Evolutionary conservation across 331 rosid species (phyloP), one percentile per base, ranked within the genome.

Genomic region (Malus hybrid): DNA sequence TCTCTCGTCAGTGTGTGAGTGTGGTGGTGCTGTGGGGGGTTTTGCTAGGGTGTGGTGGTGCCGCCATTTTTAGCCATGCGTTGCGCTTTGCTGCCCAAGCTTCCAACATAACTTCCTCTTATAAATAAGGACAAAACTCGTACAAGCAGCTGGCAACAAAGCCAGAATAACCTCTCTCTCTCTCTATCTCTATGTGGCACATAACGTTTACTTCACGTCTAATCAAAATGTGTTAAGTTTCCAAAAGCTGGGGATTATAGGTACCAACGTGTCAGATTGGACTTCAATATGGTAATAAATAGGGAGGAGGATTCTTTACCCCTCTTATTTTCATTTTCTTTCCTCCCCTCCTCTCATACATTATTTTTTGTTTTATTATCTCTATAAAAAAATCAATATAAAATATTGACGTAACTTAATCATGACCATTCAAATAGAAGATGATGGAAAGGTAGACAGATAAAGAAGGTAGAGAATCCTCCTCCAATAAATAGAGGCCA

Each of bases 11-110:
- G 42, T 22, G 42, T 52, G 6, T 16, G 1, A 6, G 63, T 71
- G 16, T 28, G 46, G 13, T 48, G 57, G 28, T 12, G 67, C 33
- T 9, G 29, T 42, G 15, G 69, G 57, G 73, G 70, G 81, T 71
- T 69, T 66, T 67, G 87, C 48, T 76, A 73, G n/a, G 4, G 70
- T 22, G 68, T 44, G 70, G 80, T 66, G 42, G 81, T 76, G 78
- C 82, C 82, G 82, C 78, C 82, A 53, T 66, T 78, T 78, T 44
- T 65, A 72, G 73, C 82, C 82, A 78, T 73, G 69, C 26, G 78
- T 57, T 52, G 64, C 5, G 77, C 69, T 70, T 76, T 81, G 75
- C 81, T 57, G 33, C 84, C 84, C 79, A 52, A 71, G 84, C 81
- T 24, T 58, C 78, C 81, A 81, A 81, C 81, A 76, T 81, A 71